phyloP scores from a whole-genome alignment of 1,139 yeast genomes.

The Saccharomyces hybrid region DNA sequence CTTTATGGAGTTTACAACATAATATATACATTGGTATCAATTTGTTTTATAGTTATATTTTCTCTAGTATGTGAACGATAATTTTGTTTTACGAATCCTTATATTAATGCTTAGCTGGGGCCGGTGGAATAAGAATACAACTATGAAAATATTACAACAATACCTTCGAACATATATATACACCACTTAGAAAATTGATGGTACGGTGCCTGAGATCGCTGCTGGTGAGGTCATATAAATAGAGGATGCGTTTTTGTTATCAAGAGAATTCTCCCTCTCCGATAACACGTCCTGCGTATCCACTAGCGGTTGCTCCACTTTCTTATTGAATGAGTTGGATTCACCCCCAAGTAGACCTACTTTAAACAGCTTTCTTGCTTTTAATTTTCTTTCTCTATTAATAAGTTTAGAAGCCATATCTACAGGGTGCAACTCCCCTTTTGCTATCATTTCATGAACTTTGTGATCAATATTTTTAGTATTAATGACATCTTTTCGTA shows the following conservation, averaged over 20 bases:
- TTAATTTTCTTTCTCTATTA: neutral
- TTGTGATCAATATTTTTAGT: constrained; percentile 34
- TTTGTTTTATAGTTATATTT: too few relatives aligned
- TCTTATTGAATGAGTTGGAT: neutral
- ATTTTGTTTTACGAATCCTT: neutral
- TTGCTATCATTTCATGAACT: constrained; percentile 49
- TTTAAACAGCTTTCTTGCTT: neutral
- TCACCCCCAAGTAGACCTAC: neutral
- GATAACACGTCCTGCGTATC: neutral
- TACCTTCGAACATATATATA: neutral
- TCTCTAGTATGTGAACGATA: neutral
- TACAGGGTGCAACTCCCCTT: constrained; percentile 61
- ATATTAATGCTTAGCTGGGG: neutral
- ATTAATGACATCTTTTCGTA: constrained; percentile 21
- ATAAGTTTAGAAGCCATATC: neutral
- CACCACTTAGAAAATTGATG: neutral
- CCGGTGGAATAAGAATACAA: neutral
- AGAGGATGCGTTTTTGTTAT: neutral
- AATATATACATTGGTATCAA: neutral
- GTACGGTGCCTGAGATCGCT: neutral
- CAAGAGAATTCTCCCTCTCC: neutral
- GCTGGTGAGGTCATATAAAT: neutral
- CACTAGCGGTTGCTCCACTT: neutral
- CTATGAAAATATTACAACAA: too few relatives aligned
- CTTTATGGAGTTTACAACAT: neutral